phyloP scores from a whole-genome alignment of 169 alveolate species.

The Plasmodium malariae region DNA sequence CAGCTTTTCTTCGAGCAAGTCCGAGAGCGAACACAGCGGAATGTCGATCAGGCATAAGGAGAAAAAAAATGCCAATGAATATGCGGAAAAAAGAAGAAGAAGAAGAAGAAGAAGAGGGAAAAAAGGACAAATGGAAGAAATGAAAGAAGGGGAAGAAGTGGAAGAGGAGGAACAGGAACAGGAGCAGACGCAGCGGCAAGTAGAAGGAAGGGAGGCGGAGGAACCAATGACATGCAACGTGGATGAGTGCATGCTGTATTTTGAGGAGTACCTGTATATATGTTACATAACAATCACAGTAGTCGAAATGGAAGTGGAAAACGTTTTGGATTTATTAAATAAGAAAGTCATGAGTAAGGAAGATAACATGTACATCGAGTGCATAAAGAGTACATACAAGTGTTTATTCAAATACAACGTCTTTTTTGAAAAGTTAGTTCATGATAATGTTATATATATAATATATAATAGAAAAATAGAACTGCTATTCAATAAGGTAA shows the following conservation, averaged over 20 bases:
- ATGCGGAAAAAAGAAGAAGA: background rate
- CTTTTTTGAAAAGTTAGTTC: slow-evolving; percentile 36
- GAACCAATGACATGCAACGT: background rate
- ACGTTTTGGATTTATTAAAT: slow-evolving; percentile 24
- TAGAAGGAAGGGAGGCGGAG: background rate
- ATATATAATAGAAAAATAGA: slow-evolving; percentile 72
- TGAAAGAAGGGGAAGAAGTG: background rate
- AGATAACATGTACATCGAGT: slow-evolving; percentile 66
- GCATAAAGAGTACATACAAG: slow-evolving; percentile 40
- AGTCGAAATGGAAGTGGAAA: slow-evolving; percentile 42
- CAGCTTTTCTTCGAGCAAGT: background rate
- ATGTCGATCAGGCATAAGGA: no score
- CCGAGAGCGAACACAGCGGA: no score
- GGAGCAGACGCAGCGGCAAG: background rate
- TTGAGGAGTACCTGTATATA: slow-evolving; percentile 47
- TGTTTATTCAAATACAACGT: slow-evolving; percentile 41
- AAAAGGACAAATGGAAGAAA: background rate
- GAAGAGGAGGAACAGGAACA: background rate
- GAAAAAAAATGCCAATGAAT: no score
- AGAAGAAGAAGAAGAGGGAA: background rate
- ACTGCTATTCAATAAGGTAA: slow-evolving; percentile 32
- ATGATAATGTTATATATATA: slow-evolving; percentile 41
- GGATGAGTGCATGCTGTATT: slow-evolving; percentile 32
- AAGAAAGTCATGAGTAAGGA: slow-evolving; percentile 40
- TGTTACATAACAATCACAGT: slow-evolving; percentile 15